A percentile compares a stretch with the other conserved stretches of the same genome.
Evolutionary conservation across 2,329 filamentous ascomycete species (phyloP).

Genomic region (Teratosphaeriaceae sp.): DNA sequence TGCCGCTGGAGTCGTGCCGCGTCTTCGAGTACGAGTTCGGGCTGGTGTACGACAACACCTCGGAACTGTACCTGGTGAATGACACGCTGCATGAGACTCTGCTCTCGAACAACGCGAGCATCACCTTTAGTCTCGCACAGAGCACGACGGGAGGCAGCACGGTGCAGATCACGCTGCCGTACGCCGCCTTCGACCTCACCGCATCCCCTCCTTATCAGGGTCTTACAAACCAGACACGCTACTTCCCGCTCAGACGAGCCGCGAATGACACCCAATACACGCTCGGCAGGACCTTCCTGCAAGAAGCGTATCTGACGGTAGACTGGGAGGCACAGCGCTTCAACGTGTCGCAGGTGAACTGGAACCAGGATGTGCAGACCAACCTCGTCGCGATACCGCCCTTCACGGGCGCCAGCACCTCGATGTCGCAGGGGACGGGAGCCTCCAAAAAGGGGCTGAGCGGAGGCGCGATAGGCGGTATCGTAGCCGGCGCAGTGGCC

Average conservation of each 20-base stretch:
- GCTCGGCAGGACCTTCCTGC: conserved; percentile 62
- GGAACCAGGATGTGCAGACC: conserved; percentile 17
- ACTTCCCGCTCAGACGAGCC: conserved; percentile 60
- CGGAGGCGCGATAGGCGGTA: conserved; percentile 38
- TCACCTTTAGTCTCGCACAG: conserved; percentile 39
- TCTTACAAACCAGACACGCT: conserved; percentile 53
- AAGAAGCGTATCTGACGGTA: conserved; percentile 53
- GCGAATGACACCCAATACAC: conserved; percentile 50
- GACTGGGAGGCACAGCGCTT: conserved; percentile 44
- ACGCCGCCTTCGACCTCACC: no score
- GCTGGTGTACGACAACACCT: conserved; percentile 57
- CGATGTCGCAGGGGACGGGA: conserved; percentile 1
- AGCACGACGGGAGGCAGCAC: conserved; percentile 27
- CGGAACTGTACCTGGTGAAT: conserved; percentile 59
- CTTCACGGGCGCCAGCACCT: background rate
- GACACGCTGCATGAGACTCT: conserved; percentile 50
- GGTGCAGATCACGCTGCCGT: no score
- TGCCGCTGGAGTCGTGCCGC: conserved; percentile 50
- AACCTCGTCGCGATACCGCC: conserved; percentile 24
- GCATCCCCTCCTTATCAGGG: conserved; percentile 46
- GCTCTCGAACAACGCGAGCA: conserved; percentile 33
- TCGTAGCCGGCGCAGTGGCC: conserved; percentile 36
- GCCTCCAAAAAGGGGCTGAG: conserved; percentile 14
- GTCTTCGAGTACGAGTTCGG: conserved; percentile 59
- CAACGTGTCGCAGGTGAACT: conserved; percentile 36